Evolutionary conservation across 179 eudicot species (phyloP), one percentile per base, ranked within the genome.

Genomic region (Amaranthus tricolor): DNA sequence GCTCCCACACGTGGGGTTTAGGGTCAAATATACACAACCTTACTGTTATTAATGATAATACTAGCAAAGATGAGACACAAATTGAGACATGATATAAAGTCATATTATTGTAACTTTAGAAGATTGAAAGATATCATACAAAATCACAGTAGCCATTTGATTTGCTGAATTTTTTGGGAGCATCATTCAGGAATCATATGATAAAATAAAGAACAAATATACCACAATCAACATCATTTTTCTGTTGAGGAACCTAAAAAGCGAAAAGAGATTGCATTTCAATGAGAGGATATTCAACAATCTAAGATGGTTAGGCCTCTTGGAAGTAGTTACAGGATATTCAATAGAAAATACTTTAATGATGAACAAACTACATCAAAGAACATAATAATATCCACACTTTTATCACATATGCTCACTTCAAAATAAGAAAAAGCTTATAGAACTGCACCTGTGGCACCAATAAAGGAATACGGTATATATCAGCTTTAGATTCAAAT

Each of bases 221-320:
- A 67, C 96, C 98, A 77, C 98, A 93, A 68, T 91, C 96, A 40
- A 77, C 71, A 2, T 62, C 86, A 54, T 87, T 86, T 77, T 48
- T 83, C 84, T 92, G 97, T 57, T 91, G 96, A 6, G 98, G 98
- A 68, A 91, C 98, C 98, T 93, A 89, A 70, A 76, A 70, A n/a
- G n/a, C n/a, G n/a, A n/a, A n/a, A n/a, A n/a, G 70, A 43, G 44
- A 20, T 44, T 40, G 10, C n/a, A 9, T n/a, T 54, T 54, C 21
- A 8, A 51, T 48, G 11, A 71, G 66, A 49, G 24, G 15, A 53
- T 11, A 53, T 53, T 16, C 57, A 53, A 53, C n/a, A 0, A 53
- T 9, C n/a, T 12, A 53, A 53, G 11, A n/a, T n/a, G n/a, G n/a
- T n/a, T n/a, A n/a, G n/a, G n/a, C n/a, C n/a, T n/a, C n/a, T n/a